Conservation (phyloP, 768 basidiomycete genomes). For the Mycena latifolia region DNA sequence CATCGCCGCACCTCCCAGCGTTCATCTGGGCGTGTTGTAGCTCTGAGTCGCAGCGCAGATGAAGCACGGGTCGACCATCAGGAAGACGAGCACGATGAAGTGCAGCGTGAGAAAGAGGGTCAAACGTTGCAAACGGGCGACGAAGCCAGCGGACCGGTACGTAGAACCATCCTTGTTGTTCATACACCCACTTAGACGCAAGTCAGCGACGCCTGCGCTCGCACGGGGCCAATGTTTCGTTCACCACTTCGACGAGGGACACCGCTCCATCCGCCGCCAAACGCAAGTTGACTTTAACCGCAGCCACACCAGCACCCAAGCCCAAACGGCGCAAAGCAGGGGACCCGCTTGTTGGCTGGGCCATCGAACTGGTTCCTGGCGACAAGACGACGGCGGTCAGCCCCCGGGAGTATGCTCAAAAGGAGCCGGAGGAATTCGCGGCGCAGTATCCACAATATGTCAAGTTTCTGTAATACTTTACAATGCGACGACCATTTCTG, state of each 20-base stretch:
- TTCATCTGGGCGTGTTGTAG: not conserved
- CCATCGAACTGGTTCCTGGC: constrained; percentile 6
- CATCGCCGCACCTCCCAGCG: not conserved
- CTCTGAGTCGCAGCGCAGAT: not conserved
- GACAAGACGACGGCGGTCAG: too few species aligned
- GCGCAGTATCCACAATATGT: constrained; percentile 15
- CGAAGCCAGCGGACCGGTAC: too few species aligned
- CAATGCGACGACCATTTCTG: not conserved
- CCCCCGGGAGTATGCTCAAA: too few species aligned
- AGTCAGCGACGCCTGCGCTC: constrained; percentile 3
- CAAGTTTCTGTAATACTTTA: constrained; percentile 9
- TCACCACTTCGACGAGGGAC: not conserved
- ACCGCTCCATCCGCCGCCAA: not conserved
- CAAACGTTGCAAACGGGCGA: too few species aligned
- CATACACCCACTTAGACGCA: constrained; percentile 3
- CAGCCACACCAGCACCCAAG: not conserved
- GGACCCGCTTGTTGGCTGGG: constrained; percentile 2
- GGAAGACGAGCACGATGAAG: too few species aligned
- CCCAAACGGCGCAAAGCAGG: constrained; percentile 5
- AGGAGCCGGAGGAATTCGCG: not conserved
- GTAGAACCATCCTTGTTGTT: not conserved
- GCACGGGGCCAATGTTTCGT: not conserved
- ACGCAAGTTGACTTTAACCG: constrained; percentile 1
- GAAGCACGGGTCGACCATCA: too few species aligned
- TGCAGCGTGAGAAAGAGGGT: too few species aligned